phyloP scores from a whole-genome alignment of 2,329 filamentous ascomycete species.

The Stemphylium beticola region DNA sequence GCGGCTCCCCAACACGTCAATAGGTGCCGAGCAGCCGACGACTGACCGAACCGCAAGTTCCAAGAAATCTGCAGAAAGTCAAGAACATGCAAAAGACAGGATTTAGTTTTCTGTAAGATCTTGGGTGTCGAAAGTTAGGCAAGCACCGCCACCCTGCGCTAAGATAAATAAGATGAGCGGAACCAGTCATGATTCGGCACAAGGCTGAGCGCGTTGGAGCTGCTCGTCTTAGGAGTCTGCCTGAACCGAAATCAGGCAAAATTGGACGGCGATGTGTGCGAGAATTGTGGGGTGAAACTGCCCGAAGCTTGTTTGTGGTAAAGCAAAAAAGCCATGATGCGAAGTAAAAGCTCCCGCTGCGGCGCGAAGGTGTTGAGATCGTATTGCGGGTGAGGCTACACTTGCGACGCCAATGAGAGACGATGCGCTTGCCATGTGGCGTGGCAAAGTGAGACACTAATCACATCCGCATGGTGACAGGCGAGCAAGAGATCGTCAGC shows the following conservation, averaged over 20 bases:
- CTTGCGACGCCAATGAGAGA: constrained; percentile 9
- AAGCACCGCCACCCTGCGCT: constrained; percentile 40
- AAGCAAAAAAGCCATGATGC: constrained; percentile 21
- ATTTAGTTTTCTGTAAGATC: constrained; percentile 13
- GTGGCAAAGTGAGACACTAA: constrained; percentile 6
- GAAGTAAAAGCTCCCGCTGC: constrained; percentile 11
- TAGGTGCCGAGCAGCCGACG: background rate
- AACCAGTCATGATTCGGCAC: constrained; percentile 19
- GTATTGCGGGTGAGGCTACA: background rate
- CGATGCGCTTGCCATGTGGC: constrained; percentile 3
- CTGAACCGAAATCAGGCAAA: constrained; percentile 25
- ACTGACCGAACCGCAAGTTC: background rate
- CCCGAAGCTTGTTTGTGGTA: constrained; percentile 20
- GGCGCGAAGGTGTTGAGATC: constrained; percentile 7
- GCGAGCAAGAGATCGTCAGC: constrained; percentile 13
- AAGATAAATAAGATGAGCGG: constrained; percentile 31
- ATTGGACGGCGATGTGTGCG: constrained; percentile 17
- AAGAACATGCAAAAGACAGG: constrained; percentile 2
- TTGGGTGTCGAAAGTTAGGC: constrained; percentile 18
- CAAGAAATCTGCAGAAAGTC: background rate
- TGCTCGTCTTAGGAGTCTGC: constrained; percentile 22
- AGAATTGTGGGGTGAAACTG: constrained; percentile 12
- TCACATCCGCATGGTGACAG: constrained; percentile 13
- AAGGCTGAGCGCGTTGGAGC: constrained; percentile 27
- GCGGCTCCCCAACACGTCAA: background rate